Conservation (phyloP, 495 filamentous ascomycete genomes). For the Talaromyces trachyspermus region DNA sequence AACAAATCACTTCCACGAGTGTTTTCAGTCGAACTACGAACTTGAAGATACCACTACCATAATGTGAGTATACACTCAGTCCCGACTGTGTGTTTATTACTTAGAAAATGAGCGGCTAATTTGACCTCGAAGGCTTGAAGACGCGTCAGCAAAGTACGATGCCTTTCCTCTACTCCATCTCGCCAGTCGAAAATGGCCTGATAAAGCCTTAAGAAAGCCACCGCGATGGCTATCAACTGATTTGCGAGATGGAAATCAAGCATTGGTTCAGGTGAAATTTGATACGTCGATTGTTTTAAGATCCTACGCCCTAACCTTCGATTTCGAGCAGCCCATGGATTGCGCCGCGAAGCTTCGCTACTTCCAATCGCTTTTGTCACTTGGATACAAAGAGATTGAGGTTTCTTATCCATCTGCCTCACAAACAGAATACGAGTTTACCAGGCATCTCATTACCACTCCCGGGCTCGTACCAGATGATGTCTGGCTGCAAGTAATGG, state of each 20-base stretch:
- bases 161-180: conserved; percentile 68
- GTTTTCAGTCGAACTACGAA: too few relatives aligned
- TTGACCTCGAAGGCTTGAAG: conserved; percentile 98
- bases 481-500: conserved; percentile 92
- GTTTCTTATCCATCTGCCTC: conserved; percentile 93
- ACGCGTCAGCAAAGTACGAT: conserved; percentile 92
- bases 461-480: conserved; percentile 83
- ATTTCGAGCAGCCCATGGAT: conserved; percentile 57
- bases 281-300: conserved; percentile 73
- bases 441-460: conserved; percentile 76
- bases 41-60: too few relatives aligned
- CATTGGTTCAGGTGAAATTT: too few relatives aligned
- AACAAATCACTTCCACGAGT: too few relatives aligned
- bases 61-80: too few relatives aligned
- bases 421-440: conserved; percentile 94
- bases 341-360: conserved; percentile 90
- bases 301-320: background rate
- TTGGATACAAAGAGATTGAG: conserved; percentile 98
- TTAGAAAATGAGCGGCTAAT: too few relatives aligned
- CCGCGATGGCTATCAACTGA: conserved; percentile 84
- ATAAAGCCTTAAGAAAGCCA: conserved; percentile 64
- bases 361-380: conserved; percentile 87
- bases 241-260: conserved; percentile 85
- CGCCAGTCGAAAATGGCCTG: conserved; percentile 86
- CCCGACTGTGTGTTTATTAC: too few relatives aligned